These are phyloP conservation scores for Coemansia sp. DNA, from an alignment of 192 early-diverging fungal species.

Conservation along the genomic window DNA sequence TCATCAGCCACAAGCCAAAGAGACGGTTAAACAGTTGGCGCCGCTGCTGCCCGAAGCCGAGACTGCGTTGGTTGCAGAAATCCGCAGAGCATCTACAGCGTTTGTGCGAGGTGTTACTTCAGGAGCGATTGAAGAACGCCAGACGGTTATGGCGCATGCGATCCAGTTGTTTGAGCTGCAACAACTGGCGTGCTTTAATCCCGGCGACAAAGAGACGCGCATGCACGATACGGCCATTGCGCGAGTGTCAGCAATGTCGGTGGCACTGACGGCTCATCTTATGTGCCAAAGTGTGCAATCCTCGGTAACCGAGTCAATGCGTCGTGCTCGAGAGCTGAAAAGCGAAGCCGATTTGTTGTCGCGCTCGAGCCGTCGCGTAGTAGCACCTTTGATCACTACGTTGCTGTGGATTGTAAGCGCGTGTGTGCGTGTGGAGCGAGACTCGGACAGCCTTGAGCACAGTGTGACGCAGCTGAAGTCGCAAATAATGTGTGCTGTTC, in stretches of 20 bases:
- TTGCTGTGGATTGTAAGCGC: constrained; percentile 26
- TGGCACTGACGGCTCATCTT: constrained; percentile 17
- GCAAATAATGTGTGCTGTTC: constrained; percentile 19
- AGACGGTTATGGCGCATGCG: constrained; percentile 21
- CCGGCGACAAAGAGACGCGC: constrained; percentile 12
- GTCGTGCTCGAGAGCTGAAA: constrained; percentile 11
- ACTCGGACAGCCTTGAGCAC: constrained; percentile 17
- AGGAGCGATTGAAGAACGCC: constrained; percentile 13
- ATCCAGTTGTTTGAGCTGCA: constrained; percentile 45
- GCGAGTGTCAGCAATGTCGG: constrained; percentile 19
- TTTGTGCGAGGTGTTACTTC: constrained; percentile 25
- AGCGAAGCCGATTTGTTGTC: constrained; percentile 16
- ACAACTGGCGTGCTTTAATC: constrained; percentile 23
- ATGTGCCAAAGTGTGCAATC: constrained; percentile 12
- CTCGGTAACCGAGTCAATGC: not conserved
- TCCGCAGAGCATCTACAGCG: constrained; percentile 9
- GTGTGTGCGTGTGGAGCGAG: constrained; percentile 18
- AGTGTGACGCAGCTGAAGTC: constrained; percentile 9
- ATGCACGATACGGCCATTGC: constrained; percentile 13
- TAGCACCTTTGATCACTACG: constrained; percentile 13
- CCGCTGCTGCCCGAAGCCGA: constrained; percentile 10
- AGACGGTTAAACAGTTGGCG: not conserved
- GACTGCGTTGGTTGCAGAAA: constrained; percentile 10
- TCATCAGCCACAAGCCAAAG: constrained; percentile 10
- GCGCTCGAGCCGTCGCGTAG: constrained; percentile 11